Conservation (phyloP, 176 grass and related monocot genomes). For the Elymus sibiricus region DNA sequence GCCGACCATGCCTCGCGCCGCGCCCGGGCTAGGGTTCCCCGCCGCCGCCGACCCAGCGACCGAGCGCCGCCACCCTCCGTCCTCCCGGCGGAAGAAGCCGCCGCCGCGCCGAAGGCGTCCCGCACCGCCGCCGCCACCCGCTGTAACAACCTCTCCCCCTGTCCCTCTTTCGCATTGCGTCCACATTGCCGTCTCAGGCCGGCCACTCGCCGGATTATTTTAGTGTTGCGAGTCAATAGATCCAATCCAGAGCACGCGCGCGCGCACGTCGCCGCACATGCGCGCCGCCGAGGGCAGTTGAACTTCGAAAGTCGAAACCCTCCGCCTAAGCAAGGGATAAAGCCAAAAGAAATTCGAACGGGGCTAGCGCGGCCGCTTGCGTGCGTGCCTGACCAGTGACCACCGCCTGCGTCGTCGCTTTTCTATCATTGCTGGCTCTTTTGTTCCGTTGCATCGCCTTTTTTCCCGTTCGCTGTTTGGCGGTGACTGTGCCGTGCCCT, state of each 20-base stretch:
- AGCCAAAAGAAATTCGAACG: slow-evolving; percentile 33
- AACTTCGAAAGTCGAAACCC: neutral
- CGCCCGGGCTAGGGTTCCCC: slow-evolving; percentile 49
- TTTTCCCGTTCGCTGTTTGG: neutral
- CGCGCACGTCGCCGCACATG: neutral
- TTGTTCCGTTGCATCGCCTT: slow-evolving; percentile 8
- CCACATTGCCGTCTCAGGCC: slow-evolving; percentile 8
- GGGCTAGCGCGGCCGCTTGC: neutral
- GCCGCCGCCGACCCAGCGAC: neutral
- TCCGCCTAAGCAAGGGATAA: slow-evolving; percentile 36
- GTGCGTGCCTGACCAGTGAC: neutral
- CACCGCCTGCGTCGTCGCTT: slow-evolving; percentile 16
- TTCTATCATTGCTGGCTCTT: slow-evolving; percentile 37
- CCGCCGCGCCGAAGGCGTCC: slow-evolving; percentile 32
- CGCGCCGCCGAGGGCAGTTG: slow-evolving; percentile 21
- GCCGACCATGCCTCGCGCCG: slow-evolving; percentile 48
- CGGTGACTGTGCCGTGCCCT: slow-evolving; percentile 27
- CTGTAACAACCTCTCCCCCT: slow-evolving; percentile 10
- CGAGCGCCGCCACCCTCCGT: slow-evolving; percentile 10
- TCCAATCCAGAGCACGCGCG: slow-evolving; percentile 24
- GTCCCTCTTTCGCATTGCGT: neutral
- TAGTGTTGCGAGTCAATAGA: slow-evolving; percentile 32
- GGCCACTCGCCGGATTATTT: slow-evolving; percentile 16
- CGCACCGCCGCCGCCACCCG: neutral
- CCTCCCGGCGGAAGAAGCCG: slow-evolving; percentile 31